phyloP scores from a whole-genome alignment of 1,284 basidiomycete species.

The Sporisorium iseilematis-ciliati region DNA sequence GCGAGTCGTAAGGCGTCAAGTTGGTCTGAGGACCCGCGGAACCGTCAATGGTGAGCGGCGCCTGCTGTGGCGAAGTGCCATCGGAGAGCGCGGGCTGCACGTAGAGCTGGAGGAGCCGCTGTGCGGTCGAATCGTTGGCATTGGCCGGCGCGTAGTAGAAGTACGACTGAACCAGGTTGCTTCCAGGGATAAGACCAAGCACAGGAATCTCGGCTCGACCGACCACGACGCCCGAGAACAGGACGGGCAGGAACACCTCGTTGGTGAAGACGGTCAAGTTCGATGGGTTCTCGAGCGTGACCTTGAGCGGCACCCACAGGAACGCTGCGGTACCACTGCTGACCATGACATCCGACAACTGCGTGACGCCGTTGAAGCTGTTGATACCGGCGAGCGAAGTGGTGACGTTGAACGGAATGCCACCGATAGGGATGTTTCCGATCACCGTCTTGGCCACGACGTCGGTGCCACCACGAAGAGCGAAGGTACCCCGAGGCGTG shows the following conservation, averaged over 20 bases:
- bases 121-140: constrained; percentile 77
- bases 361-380: constrained; percentile 44
- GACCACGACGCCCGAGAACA: constrained; percentile 74
- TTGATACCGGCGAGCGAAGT: constrained; percentile 74
- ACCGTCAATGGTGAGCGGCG: constrained; percentile 42
- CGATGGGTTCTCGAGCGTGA: constrained; percentile 55
- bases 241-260: constrained; percentile 76
- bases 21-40: constrained; percentile 40
- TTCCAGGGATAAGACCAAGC: constrained; percentile 75
- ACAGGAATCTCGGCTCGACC: constrained; percentile 71
- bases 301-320: constrained; percentile 43
- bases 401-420: constrained; percentile 77
- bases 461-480: constrained; percentile 75
- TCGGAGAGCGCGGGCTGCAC: constrained; percentile 49
- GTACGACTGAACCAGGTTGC: constrained; percentile 74
- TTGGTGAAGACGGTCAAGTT: constrained; percentile 77
- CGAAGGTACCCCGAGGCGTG: constrained; percentile 72
- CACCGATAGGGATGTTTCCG: constrained; percentile 78
- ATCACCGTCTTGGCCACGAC: constrained; percentile 78
- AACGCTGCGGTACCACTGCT: constrained; percentile 49
- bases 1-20: constrained; percentile 77
- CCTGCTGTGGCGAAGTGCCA: constrained; percentile 23
- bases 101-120: constrained; percentile 69
- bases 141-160: constrained; percentile 79
- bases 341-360: constrained; percentile 72